A percentile compares a stretch with the other conserved stretches of the same genome.
phyloP scores from a whole-genome alignment of 1,284 basidiomycete species.

The Sanghuangporus baumii region DNA sequence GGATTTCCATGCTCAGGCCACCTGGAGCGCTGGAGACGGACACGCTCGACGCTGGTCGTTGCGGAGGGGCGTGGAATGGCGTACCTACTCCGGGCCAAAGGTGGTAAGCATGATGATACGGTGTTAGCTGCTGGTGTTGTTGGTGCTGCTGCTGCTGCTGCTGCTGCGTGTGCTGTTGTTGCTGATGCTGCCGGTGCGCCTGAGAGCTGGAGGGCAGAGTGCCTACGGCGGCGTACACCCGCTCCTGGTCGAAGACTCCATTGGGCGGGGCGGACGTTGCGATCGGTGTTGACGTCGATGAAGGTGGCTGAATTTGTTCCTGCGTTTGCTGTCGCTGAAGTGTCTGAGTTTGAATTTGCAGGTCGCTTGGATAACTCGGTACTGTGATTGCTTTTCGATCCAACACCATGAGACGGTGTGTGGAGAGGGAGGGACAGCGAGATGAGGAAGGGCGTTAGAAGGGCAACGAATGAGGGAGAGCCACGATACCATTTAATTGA shows the following conservation, averaged over 20 bases:
- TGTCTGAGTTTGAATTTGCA: background rate
- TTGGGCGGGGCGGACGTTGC: background rate
- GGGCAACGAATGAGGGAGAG: background rate
- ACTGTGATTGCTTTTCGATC: background rate
- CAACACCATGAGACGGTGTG: background rate
- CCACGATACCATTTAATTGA: slow-evolving; percentile 1
- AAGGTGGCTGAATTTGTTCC: background rate
- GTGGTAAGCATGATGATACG: background rate
- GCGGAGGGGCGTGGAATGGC: background rate
- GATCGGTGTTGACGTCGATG: background rate
- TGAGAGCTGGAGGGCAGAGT: background rate
- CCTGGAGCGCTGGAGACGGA: slow-evolving; percentile 5
- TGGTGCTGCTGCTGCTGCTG: slow-evolving; percentile 1
- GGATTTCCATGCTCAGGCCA: background rate
- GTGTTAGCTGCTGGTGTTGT: slow-evolving; percentile 1
- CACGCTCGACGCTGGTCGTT: slow-evolving; percentile 11
- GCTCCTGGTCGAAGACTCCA: background rate
- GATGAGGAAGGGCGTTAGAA: background rate
- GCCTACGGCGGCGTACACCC: background rate
- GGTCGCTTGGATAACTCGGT: background rate
- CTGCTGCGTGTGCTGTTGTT: slow-evolving; percentile 4
- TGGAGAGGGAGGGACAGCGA: background rate
- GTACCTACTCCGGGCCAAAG: background rate
- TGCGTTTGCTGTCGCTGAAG: background rate
- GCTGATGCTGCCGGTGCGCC: slow-evolving; percentile 8